Evolutionary conservation across 1,284 basidiomycete species (phyloP), one percentile per base, ranked within the genome.

Genomic region (Ceratobasidium theobromae): DNA sequence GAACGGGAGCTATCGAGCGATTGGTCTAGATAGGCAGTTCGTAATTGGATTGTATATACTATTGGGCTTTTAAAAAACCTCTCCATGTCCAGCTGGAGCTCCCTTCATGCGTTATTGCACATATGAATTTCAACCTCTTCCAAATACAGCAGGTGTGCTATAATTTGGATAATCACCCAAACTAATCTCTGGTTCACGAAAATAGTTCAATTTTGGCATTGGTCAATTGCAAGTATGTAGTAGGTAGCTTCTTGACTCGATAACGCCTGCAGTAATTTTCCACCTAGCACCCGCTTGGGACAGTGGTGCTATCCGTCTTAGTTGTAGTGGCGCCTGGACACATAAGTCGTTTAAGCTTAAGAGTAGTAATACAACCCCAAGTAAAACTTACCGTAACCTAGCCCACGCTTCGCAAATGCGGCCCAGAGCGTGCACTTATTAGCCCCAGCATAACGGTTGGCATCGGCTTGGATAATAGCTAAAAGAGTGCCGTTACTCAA

Each of bases 391-490:
- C 55, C 55, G 14, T 58, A 30, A 3, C 62, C 62, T 23, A 66
- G 46, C 14, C 67, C 67, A 25, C 67, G 62, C 33, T 68, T 66
- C 5, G 67, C 67, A 23, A 66, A 68, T 6, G 64, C 67, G 12
- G 3, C 65, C 67, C 68, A 69, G 9, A 71, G 51, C 16, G 53
- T 27, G 55, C 70, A 71, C 28, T 65, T 65, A 65, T 68, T 68
- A 11, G 53, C 49, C 11, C 70, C 68, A 23, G 16, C 32, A 30
- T 69, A 68, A 14, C 69, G 57, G 51, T 69, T 70, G 32, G 40
- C 51, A 33, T 71, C 69, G 1, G 67, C 67, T 12, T 64, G 68
- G 25, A 67, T 66, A 9, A 70, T 54, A 8, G 67, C 67, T 67
- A 53, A n/a, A 14, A 27, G 9, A 1, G 12, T 38, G 9, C 4